phyloP scores from a whole-genome alignment of 2,329 filamentous ascomycete genomes.

The Pyrenophora tritici-repentis region DNA sequence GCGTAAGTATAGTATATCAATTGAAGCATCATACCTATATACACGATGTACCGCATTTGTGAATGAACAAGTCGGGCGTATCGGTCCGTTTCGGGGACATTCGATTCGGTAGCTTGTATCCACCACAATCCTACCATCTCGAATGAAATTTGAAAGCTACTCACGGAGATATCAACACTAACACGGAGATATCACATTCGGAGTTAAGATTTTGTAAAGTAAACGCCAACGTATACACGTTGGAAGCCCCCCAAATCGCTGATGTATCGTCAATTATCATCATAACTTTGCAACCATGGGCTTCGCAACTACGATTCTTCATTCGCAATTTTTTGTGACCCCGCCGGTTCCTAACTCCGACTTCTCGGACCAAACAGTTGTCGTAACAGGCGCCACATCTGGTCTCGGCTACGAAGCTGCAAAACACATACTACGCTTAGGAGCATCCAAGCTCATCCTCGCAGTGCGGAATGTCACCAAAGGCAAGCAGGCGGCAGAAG shows the following conservation, averaged over 20 bases:
- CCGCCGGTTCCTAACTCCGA: conserved; percentile 34
- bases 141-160: not conserved
- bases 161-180: not conserved
- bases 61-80: not conserved
- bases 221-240: not conserved
- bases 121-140: not conserved
- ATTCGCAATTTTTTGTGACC: conserved; percentile 47
- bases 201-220: not conserved
- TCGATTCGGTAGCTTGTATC: not conserved
- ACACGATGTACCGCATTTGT: not conserved
- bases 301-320: conserved; percentile 33
- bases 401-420: conserved; percentile 55
- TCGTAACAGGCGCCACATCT: conserved; percentile 55
- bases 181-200: not conserved
- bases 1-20: not conserved
- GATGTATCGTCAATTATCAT: not conserved
- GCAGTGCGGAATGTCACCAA: conserved; percentile 51
- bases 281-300: not conserved
- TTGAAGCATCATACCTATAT: not conserved
- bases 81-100: conserved; percentile 3
- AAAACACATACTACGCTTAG: conserved; percentile 48
- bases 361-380: conserved; percentile 46
- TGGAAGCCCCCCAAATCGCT: not conserved
- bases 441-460: conserved; percentile 51
- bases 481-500: conserved; percentile 50